Evolutionary conservation across 305 asterid species (phyloP).

Genomic region (Caryopteris hybrid): DNA sequence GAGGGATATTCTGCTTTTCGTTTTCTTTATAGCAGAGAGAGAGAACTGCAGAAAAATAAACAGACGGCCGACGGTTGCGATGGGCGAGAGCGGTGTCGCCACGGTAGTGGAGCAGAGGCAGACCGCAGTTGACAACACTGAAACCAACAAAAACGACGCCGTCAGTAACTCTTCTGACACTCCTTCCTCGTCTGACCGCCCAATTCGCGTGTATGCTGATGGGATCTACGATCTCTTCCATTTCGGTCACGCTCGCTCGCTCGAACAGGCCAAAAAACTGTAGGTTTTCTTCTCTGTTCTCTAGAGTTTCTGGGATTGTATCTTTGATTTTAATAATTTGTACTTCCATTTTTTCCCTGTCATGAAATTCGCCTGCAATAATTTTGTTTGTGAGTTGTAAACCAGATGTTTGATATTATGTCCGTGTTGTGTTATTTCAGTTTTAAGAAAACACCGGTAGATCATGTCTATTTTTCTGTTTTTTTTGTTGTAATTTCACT

Average conservation of each 20-base stretch:
- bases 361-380: neutral
- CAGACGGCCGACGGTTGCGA: constrained; percentile 25
- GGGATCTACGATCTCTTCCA: constrained; percentile 98
- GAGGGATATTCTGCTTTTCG: constrained; percentile 6
- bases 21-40: neutral
- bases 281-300: constrained; percentile 16
- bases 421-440: neutral
- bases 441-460: neutral
- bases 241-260: constrained; percentile 93
- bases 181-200: constrained; percentile 57
- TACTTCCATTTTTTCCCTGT: neutral
- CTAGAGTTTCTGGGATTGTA: neutral
- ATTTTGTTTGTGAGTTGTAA: neutral
- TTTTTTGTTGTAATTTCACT: neutral
- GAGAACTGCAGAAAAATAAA: constrained; percentile 5
- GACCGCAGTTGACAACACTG: constrained; percentile 18
- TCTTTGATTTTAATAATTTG: neutral
- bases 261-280: constrained; percentile 89
- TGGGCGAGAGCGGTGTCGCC: constrained; percentile 37
- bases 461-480: neutral
- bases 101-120: constrained; percentile 28
- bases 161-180: constrained; percentile 20
- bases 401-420: constrained; percentile 13
- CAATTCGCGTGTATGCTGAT: constrained; percentile 83
- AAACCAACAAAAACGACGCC: constrained; percentile 29